A percentile compares a stretch with the other conserved stretches of the same genome.
phyloP scores from a whole-genome alignment of 148 eudicot genomes.

The Camellia sinensis region DNA sequence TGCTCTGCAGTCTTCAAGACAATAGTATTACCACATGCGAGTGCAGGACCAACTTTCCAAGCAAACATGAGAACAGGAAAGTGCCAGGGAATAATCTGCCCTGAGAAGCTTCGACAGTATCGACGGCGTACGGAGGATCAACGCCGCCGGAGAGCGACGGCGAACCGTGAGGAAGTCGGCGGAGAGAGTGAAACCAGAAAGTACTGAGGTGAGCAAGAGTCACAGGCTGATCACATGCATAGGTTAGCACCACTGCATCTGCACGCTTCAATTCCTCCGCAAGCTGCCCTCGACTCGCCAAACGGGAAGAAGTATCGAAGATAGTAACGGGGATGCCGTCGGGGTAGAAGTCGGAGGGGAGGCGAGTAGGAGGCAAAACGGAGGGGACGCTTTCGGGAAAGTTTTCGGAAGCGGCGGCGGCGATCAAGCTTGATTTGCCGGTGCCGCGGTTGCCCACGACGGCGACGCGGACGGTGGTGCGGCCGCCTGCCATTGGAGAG shows the following conservation, averaged over 20 bases:
- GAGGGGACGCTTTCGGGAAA: conserved; percentile 38
- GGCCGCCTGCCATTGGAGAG: conserved; percentile 16
- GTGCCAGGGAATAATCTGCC: no score
- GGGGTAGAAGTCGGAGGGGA: conserved; percentile 51
- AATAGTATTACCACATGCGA: no score
- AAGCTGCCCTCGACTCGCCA: conserved; percentile 48
- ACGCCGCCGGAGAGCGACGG: no score
- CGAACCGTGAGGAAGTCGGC: no score
- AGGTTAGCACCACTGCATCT: conserved; percentile 52
- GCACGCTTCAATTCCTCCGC: conserved; percentile 58
- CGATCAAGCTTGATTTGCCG: conserved; percentile 56
- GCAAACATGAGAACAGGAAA: no score
- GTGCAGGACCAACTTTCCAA: no score
- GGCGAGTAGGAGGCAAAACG: conserved; percentile 45
- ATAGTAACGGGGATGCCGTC: conserved; percentile 45
- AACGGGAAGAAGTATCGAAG: conserved; percentile 56
- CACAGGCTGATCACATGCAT: conserved; percentile 51
- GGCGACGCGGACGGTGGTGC: conserved; percentile 42
- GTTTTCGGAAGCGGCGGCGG: conserved; percentile 38
- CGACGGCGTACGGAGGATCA: no score
- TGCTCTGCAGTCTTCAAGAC: no score
- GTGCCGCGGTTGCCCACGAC: conserved; percentile 58
- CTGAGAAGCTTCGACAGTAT: no score
- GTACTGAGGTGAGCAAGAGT: conserved; percentile 38
- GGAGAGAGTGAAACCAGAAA: conserved; percentile 58